phyloP scores from a whole-genome alignment of 768 basidiomycete species.

The Rossbeevera mucosa region DNA sequence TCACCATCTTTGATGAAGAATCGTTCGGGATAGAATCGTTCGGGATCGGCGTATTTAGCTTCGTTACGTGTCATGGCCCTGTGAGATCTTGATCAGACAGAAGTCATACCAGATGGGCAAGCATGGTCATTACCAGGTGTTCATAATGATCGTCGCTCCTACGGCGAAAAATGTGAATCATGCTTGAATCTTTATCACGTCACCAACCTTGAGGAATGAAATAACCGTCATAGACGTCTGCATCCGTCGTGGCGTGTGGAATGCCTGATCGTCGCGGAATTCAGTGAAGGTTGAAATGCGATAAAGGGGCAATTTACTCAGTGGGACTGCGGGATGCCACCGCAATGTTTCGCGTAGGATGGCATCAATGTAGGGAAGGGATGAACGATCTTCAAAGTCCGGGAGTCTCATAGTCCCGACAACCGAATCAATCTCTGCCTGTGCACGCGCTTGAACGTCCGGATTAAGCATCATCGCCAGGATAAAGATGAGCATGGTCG shows the following conservation, averaged over 20 bases:
- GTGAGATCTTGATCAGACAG: not conserved
- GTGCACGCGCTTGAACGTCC: slow-evolving; percentile 35
- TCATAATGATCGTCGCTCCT: slow-evolving; percentile 30
- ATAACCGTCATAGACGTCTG: slow-evolving; percentile 45
- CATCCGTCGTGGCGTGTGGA: slow-evolving; percentile 33
- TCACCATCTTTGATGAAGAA: slow-evolving; percentile 24
- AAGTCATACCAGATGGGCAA: not conserved
- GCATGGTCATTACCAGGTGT: slow-evolving; percentile 18
- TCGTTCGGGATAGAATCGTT: slow-evolving; percentile 35
- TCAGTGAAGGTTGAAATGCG: not conserved
- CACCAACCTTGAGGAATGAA: slow-evolving; percentile 50
- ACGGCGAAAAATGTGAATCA: not conserved
- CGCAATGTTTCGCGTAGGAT: slow-evolving; percentile 31
- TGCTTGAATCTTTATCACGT: not conserved
- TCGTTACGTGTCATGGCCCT: slow-evolving; percentile 35
- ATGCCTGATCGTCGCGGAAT: slow-evolving; percentile 18
- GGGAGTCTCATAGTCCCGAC: slow-evolving; percentile 31
- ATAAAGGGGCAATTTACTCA: slow-evolving; percentile 21
- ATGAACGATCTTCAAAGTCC: slow-evolving; percentile 26
- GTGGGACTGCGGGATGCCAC: slow-evolving; percentile 34
- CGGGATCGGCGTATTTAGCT: slow-evolving; percentile 30
- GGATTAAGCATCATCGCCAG: slow-evolving; percentile 36
- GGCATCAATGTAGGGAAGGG: slow-evolving; percentile 26
- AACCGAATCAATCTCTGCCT: slow-evolving; percentile 34
- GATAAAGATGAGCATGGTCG: slow-evolving; percentile 29